Base-by-base conservation (phyloP, 75 land plant genomes). In the Pinus albicaulis region DNA sequence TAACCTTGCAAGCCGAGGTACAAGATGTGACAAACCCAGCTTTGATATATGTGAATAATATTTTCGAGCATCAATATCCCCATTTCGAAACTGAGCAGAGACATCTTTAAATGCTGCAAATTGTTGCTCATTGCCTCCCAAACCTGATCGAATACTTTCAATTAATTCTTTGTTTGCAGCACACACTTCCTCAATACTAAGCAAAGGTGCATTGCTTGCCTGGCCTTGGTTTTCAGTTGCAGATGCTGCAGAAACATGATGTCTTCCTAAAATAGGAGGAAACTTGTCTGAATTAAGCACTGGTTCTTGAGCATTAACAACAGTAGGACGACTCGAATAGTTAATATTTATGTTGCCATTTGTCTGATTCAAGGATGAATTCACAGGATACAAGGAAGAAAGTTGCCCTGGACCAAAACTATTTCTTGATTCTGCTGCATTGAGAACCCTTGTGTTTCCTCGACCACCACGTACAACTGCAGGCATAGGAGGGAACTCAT, bases 141-240 rank as follows among this genome's bases (percentile, higher is more conserved):
- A 76, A 13, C 82, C 87, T 31, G 89, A 73, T 64, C 81, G 86
- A 19, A 98, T 95, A 72, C 78, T 84, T 64, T 98, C 98, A 23
- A 90, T 88, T 76, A 95, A 70, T 59, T 92, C 86, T 74, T 87
- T 98, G 78, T 95, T 98, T 63, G 98, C 99, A 64, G 89, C 76
- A 0, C 86, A 86, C 55, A 95, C 79, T 78, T 95, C 89, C 59
- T 88, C 92, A 31, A 77, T 82, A 4, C 77, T 85, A 7, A 82
- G 28, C 25, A 55, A 0, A 69, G 60, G 38, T 52, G 36, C 79
- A 69, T 25, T 74, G 25, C 7, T 74, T 70, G 71, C 59, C 10
- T 53, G 3, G 59, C 63, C 56, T 23, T 55, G 72, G 10, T 7
- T 59, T 57, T 71, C 59, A 0, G 72, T 71, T 12, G 57, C 82